These are phyloP conservation scores for Annulohypoxylon bovei DNA, from an alignment of 495 filamentous ascomycete genomes.

Conservation along the genomic window DNA sequence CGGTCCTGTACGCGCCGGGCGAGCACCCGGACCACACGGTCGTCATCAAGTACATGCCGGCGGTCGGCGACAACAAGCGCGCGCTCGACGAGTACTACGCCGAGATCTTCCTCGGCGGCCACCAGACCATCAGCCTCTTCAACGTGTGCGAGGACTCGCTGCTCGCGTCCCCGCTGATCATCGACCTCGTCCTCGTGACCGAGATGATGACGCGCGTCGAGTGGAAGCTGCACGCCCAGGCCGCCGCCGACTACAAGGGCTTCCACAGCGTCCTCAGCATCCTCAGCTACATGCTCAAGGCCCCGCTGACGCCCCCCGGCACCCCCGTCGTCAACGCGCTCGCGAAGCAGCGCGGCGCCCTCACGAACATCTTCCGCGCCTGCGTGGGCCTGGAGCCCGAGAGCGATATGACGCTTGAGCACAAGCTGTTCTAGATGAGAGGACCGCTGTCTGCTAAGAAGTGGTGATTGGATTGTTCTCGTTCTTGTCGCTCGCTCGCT, in stretches of 20 bases:
- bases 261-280: constrained; percentile 99
- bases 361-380: constrained; percentile 99
- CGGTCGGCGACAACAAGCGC: constrained; percentile 98
- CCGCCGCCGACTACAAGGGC: constrained; percentile 75
- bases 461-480: neutral
- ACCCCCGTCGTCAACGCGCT: constrained; percentile 97
- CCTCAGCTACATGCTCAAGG: constrained; percentile 99
- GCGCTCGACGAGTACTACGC: constrained; percentile 98
- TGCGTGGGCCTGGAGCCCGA: constrained; percentile 98
- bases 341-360: constrained; percentile 91
- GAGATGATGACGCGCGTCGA: constrained; percentile 99
- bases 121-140: constrained; percentile 97
- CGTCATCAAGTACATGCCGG: constrained; percentile 99
- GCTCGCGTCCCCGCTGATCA: constrained; percentile 96
- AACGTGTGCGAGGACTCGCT: constrained; percentile 99
- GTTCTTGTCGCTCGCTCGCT: constrained; percentile 1
- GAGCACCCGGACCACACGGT: constrained; percentile 91
- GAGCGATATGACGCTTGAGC: constrained; percentile 99
- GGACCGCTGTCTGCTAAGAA: neutral
- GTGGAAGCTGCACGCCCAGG: constrained; percentile 74
- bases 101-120: constrained; percentile 98
- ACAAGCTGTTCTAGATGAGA: constrained; percentile 81
- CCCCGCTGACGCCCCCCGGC: constrained; percentile 92
- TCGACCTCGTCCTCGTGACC: constrained; percentile 89
- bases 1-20: constrained; percentile 84